Evolutionary conservation across 495 filamentous ascomycete species (phyloP), one percentile per base, ranked within the genome.

Genomic region (Neurospora tetraspora): DNA sequence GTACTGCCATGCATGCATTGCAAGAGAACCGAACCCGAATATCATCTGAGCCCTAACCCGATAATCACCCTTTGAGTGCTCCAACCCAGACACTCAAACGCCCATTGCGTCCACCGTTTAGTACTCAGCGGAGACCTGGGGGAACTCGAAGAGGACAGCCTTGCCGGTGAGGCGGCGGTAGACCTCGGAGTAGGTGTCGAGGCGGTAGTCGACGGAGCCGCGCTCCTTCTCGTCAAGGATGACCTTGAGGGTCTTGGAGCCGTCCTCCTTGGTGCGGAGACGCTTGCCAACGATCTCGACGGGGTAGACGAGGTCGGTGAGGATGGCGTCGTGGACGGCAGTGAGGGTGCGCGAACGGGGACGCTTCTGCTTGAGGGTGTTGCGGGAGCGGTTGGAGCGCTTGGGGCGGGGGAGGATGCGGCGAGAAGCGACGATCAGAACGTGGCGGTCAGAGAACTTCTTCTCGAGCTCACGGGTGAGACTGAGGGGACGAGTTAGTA

Each of bases 371-470:
- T 91, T 98, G 82, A 91, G 93, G 78, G 88, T 91, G 83, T 94
- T 93, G 86, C 96, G 96, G 73, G 90, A 93, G 88, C 93, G 94
- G 88, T 88, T 91, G 83, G 92, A 94, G 80, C 96, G 96, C 89
- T 97, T 97, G 81, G 96, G 96, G 80, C 93, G 93, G 81, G 96
- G 94, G 71, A 99, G 92, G 82, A 99, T 99, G 84, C 96, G 95
- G 89, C 96, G 96, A 81, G 95, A 94, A 79, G 95, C 96, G 76
- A 99, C 90, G 90, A 99, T 93, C 82, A 99, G 90, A 84, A 99
- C 96, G 86, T 99, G 96, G 85, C 96, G 95, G 90, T 98, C 96
- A 77, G 96, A 97, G 93, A 99, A 99, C 89, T 98, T 99, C 93
- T 99, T 98, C 90, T 99, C 96, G 80, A 99, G 94, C 89, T 99